Base-by-base conservation (phyloP, 202 grass and related monocot species). In the Carex arenaria region DNA sequence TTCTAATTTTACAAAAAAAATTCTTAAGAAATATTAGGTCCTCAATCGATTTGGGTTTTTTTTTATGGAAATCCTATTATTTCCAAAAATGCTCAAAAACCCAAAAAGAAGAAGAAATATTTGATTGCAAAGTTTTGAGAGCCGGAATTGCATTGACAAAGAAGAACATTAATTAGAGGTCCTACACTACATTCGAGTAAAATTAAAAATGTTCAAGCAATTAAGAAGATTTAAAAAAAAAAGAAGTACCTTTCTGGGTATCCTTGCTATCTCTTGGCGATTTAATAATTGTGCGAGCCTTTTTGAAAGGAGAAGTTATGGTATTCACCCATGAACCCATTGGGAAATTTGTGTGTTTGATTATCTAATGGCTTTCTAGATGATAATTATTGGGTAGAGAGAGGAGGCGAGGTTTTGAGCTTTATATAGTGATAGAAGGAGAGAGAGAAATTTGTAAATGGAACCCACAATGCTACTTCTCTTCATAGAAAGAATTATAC, bases 291-390 rank as follows among this genome's bases (percentile, higher is more conserved):
- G 79, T 81, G 79, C 79, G 65, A 70, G 80, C 80, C 3, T 9
- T 68, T 57, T 82, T 82, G 80, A 82, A 82, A 67, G 80, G 80
- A 82, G 80, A 82, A 67, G 80, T 82, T 30, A 82, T 82, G 64
- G 80, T 70, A 26, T 82, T 62, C 30, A 82, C 80, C 80, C 80
- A 82, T 53, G 80, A 82, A 57, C 80, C 80, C 80, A 82, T 82
- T 49, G 45, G 45, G 45, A 47, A 47, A 47, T 47, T 9, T 43
- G 42, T 43, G 42, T 9, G 42, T 43, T 43, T 47, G 10, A 47
- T 47, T 47, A 11, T 47, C 9, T 47, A 10, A 11, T 49, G 45
- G 45, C 45, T 11, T 10, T 49, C 9, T 49, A 49, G 10, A 49
- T 11, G 10, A 49, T 49, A 49, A 49, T 49, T 49, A 49, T 49